Base-by-base conservation (phyloP, 2,329 filamentous ascomycete genomes). In the Claviceps sp. region DNA sequence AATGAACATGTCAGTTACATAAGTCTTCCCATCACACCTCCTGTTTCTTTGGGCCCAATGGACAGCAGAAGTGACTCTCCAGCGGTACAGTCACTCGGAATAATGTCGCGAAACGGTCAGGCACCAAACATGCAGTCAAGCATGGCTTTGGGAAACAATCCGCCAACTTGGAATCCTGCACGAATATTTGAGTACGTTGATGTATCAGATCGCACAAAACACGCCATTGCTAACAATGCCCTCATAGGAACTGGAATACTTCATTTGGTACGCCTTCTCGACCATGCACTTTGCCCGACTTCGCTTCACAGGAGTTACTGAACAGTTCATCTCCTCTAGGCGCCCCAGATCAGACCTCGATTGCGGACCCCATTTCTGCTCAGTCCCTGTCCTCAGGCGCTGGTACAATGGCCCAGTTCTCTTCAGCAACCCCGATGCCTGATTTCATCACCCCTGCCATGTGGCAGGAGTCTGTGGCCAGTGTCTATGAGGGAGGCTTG, bases 171-270 rank as follows among this genome's bases (percentile, higher is more conserved):
- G 89, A 94, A 95, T 61, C 90, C 89, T 24, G 80, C 86, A 37
- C 80, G 85, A 54, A 89, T 95, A 58, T 91, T 95, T 76, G 87
- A 91, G 89, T 95, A 78, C 76, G 87, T 78, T 48, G 56, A 50
- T 41, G 34, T 26, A 40, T 7, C 10, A 30, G 26, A 40, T 48
- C 2, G 6, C 22, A 26, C 37, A 26, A 19, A 19, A 30, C 16
- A 11, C 14, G 11, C 40, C 5, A 5, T 22, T 24, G 16, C 40
- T 52, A 39, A 48, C 44, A 24, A 39, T 30, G 22, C 7, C 17
- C 13, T 24, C 8, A 17, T 19, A 95, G 90, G 68, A 89, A 95
- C 74, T 97, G 91, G 90, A 90, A 95, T 68, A 84, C 86, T 63
- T 90, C 91, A 58, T 97, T 96, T 72, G 87, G 89, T 74, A 87